Evolutionary conservation across 139 green algal species (phyloP), one percentile per base, ranked within the genome.

Genomic region (Desmodesmus armatus): DNA sequence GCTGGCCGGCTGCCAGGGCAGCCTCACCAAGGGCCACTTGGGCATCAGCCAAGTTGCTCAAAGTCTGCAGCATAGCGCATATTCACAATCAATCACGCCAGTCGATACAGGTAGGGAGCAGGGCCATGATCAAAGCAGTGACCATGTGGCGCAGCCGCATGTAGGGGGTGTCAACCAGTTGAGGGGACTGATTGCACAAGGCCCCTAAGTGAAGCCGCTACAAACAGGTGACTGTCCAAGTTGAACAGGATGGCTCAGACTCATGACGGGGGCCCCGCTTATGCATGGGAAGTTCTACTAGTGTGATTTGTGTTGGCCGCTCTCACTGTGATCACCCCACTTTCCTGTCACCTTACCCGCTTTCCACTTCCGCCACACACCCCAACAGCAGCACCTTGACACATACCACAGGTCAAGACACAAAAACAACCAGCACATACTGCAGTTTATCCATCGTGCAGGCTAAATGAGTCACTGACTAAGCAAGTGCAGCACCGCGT

Each of bases 31-130:
- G 73, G n/a, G 88, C 76, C 62, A 93, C 84, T 63, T 96, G 77
- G 39, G 83, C 84, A 72, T 96, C 93, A 1, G 80, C 93, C 72
- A 94, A 66, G 87, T 96, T 96, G 62, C 87, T 90, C 65, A 87
- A 85, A 2, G 90, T 87, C 82, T 87, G 71, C 39, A 63, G 71
- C 11, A 41, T 72, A 37, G 33, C 41, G 35, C 3, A 11, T 37
- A 29, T 6, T 75, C 58, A 67, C 58, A 27, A 67, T 31, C 58
- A 67, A 31, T 11, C 7, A 67, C 21, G 23, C 21, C 58, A n/a
- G 58, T 6, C 7, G 58, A 31, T 35, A 62, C 21, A 62, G 23
- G 58, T n/a, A 55, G 47, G 9, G 21, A 67, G 23, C 58, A 67
- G 58, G 23, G 58, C 51, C 21, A 62, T 27, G 17, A 62, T 62